Base-by-base conservation (phyloP, 306 rosid genomes). In the Abrus pulchellus region DNA sequence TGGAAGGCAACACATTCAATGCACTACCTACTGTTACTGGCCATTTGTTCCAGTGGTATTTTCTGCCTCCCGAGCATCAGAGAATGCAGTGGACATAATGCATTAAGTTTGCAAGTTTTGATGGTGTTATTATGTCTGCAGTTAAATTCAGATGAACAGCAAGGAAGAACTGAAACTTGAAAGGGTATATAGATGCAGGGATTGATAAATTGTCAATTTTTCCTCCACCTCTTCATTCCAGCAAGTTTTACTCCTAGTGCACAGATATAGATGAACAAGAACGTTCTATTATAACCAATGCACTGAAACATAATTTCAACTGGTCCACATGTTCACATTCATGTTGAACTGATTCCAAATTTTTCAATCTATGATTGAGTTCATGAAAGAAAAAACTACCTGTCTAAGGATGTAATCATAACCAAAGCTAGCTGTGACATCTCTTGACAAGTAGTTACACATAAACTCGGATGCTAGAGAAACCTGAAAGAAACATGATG, bases 381-480 rank as follows among this genome's bases (percentile, higher is more conserved):
- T 45, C 84, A 45, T 38, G 67, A 56, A 72, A 80, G 54, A 64
- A 68, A 75, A 57, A 36, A 7, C 9, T 86, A 88, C 99, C 97
- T 96, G 98, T 88, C 98, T 87, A 67, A 96, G 97, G 77, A 96
- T 96, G 88, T 93, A 92, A 83, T 96, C 98, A 59, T 96, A 93
- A 75, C 99, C 99, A 79, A 92, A 66, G 85, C 97, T 89, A 45
- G 98, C 88, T 3, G 96, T 90, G 78, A 88, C 97, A 0, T 96
- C 98, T 89, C 89, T 89, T 63, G 99, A 90, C 91, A 89, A 83
- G 92, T 96, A 90, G 87, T 96, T 96, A 71, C 93, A 93, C 97
- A 94, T 92, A 65, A 96, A 88, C 75, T 96, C 98, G 11, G 98
- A 67, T 60, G 97, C 99, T 28, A 93, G 88, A 76, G 98, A 96